Percentiles rank a stretch among this genome's conserved stretches.
Evolutionary conservation across 2,329 filamentous ascomycete species (phyloP).

Genomic region (Aspergillus vadensis): DNA sequence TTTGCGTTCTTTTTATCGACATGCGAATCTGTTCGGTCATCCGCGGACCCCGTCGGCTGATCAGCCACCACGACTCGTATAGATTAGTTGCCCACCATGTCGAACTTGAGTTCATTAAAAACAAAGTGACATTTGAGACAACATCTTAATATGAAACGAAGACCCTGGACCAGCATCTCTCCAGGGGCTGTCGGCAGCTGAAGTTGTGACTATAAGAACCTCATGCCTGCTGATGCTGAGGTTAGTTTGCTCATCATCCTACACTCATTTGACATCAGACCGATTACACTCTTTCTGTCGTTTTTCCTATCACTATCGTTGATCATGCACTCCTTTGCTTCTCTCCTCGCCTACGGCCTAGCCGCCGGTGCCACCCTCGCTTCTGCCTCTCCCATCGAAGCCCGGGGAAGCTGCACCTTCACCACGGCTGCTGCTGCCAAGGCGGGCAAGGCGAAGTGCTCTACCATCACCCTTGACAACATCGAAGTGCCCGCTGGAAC

Average conservation of each 20-base stretch:
- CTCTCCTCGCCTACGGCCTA: not conserved
- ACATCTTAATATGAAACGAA: too few species aligned
- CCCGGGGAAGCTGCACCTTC: not conserved
- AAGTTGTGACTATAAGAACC: too few species aligned
- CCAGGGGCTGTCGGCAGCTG: too few species aligned
- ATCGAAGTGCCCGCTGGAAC: conserved; percentile 42
- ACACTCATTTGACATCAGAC: not conserved
- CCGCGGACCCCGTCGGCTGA: too few species aligned
- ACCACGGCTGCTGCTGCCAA: not conserved
- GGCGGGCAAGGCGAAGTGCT: conserved; percentile 44
- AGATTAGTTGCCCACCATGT: too few species aligned
- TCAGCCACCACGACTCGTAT: too few species aligned
- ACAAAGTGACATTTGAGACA: too few species aligned
- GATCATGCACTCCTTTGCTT: not conserved
- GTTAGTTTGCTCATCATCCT: not conserved
- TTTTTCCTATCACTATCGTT: not conserved
- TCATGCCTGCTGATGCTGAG: too few species aligned
- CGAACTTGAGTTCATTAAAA: too few species aligned
- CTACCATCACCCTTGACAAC: conserved; percentile 43
- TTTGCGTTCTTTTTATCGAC: too few species aligned
- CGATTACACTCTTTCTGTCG: not conserved
- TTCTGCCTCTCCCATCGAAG: not conserved
- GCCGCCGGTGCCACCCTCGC: not conserved
- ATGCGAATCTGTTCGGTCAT: too few species aligned
- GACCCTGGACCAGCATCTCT: too few species aligned